These are phyloP conservation scores for Triticum urartu DNA, from an alignment of 176 grass and related monocot genomes.

Conservation along the genomic window DNA sequence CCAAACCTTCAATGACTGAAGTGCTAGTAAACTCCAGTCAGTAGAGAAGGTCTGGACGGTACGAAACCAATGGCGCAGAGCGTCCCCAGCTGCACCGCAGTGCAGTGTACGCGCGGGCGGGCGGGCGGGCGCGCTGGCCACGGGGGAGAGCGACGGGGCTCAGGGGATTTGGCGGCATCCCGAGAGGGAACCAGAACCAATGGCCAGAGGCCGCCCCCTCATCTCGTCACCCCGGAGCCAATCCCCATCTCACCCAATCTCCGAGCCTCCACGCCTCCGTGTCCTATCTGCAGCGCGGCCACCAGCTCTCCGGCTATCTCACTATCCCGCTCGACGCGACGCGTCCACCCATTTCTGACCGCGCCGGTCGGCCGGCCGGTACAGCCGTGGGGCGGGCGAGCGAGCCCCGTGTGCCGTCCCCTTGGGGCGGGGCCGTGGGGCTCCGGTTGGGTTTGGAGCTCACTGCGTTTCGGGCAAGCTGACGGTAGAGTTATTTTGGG, in stretches of 20 bases:
- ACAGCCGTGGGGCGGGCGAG: background rate
- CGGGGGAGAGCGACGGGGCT: slow-evolving; percentile 9
- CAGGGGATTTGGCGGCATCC: background rate
- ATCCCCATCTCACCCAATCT: slow-evolving; percentile 20
- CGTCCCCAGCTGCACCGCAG: background rate
- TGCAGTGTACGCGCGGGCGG: background rate
- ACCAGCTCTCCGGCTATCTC: background rate
- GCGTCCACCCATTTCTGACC: slow-evolving; percentile 1
- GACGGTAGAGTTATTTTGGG: too few relatives aligned
- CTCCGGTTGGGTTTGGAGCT: background rate
- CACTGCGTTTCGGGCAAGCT: background rate
- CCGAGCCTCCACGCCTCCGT: background rate
- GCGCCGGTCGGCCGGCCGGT: background rate
- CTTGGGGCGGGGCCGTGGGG: background rate
- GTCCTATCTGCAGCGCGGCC: background rate
- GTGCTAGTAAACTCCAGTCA: background rate
- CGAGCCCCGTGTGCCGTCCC: background rate
- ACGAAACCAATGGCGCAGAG: background rate
- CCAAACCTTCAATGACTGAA: background rate
- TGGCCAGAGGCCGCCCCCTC: slow-evolving; percentile 35
- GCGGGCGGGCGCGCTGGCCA: background rate
- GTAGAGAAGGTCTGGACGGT: too few relatives aligned
- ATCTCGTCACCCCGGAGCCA: slow-evolving; percentile 27
- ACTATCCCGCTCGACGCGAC: background rate
- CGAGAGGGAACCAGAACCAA: slow-evolving; percentile 22